Percentiles rank a stretch among this genome's conserved stretches.
Conservation (phyloP, 164 flowering plant species). For the Vitis rupestris region DNA sequence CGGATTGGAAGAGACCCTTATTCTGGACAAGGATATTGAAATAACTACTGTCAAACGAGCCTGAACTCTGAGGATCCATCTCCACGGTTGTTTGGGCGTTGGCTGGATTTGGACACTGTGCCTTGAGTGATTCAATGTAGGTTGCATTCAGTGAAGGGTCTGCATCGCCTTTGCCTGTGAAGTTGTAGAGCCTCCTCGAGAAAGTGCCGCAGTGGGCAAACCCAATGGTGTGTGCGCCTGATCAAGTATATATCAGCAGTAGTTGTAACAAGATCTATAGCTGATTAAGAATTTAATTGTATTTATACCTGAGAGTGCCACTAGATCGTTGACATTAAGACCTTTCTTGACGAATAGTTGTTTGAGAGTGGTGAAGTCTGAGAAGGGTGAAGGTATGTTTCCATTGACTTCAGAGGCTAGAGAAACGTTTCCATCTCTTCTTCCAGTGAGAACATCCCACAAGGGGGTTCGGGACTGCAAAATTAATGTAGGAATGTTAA, state of each 20-base stretch:
- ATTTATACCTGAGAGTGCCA: constrained; percentile 36
- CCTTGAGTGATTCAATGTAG: constrained; percentile 13
- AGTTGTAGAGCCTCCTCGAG: constrained; percentile 36
- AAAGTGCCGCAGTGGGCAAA: constrained; percentile 30
- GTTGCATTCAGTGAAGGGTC: constrained; percentile 30
- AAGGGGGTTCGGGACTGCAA: constrained; percentile 12
- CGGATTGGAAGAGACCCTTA: constrained; percentile 42
- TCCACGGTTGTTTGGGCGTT: constrained; percentile 18
- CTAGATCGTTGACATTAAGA: constrained; percentile 20
- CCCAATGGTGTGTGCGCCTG: constrained; percentile 59
- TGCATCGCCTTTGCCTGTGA: constrained; percentile 39
- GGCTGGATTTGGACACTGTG: constrained; percentile 13
- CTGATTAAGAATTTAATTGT: too few species aligned
- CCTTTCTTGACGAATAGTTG: constrained; percentile 11
- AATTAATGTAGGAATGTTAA: not conserved
- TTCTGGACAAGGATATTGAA: constrained; percentile 13
- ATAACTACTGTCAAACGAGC: constrained; percentile 33
- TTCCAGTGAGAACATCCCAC: constrained; percentile 36
- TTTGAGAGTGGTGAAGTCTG: constrained; percentile 16
- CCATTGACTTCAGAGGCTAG: constrained; percentile 13
- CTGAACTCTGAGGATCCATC: constrained; percentile 34
- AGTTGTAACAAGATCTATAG: too few species aligned
- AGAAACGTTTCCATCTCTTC: constrained; percentile 36
- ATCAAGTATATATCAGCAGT: not conserved
- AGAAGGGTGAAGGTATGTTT: constrained; percentile 29